Conservation (phyloP, 2,329 filamentous ascomycete species). For the Polychaeton citri region DNA sequence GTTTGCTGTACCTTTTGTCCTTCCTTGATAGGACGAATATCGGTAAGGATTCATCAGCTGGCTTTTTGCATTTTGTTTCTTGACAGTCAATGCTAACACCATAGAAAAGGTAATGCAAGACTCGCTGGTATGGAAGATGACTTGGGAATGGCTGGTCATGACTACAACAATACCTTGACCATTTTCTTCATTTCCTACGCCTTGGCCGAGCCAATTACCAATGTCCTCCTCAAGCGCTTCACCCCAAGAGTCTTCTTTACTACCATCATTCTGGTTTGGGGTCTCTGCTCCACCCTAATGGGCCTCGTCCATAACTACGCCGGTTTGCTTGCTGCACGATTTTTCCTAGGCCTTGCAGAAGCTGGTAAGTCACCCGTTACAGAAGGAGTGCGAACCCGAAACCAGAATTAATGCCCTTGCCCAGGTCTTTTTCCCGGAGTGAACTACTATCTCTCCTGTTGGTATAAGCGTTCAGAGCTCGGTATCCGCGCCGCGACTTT, state of each 20-base stretch:
- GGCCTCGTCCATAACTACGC: slow-evolving; percentile 11
- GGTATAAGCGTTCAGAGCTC: slow-evolving; percentile 58
- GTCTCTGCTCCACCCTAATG: slow-evolving; percentile 28
- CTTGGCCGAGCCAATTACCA: slow-evolving; percentile 64
- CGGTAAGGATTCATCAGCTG: slow-evolving; percentile 34
- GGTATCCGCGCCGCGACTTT: slow-evolving; percentile 55
- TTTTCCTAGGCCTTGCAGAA: slow-evolving; percentile 19
- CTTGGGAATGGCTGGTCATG: slow-evolving; percentile 46
- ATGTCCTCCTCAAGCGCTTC: slow-evolving; percentile 64
- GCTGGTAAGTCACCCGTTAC: slow-evolving; percentile 29
- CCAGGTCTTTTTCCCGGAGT: slow-evolving; percentile 2
- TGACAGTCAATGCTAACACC: neutral
- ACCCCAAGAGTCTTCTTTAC: slow-evolving; percentile 63
- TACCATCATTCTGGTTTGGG: slow-evolving; percentile 65
- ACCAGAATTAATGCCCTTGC: no score
- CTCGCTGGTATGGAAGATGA: slow-evolving; percentile 45
- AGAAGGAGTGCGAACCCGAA: no score
- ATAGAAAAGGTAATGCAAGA: slow-evolving; percentile 53
- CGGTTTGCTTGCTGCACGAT: slow-evolving; percentile 16
- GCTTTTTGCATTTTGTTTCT: neutral
- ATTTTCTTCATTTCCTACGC: slow-evolving; percentile 84
- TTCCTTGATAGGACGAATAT: slow-evolving; percentile 67
- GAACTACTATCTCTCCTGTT: slow-evolving; percentile 19
- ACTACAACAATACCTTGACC: slow-evolving; percentile 64
- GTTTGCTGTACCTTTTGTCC: slow-evolving; percentile 57